Evolutionary conservation across 2,329 filamentous ascomycete species (phyloP).

Genomic region (Talaromyces sp.): DNA sequence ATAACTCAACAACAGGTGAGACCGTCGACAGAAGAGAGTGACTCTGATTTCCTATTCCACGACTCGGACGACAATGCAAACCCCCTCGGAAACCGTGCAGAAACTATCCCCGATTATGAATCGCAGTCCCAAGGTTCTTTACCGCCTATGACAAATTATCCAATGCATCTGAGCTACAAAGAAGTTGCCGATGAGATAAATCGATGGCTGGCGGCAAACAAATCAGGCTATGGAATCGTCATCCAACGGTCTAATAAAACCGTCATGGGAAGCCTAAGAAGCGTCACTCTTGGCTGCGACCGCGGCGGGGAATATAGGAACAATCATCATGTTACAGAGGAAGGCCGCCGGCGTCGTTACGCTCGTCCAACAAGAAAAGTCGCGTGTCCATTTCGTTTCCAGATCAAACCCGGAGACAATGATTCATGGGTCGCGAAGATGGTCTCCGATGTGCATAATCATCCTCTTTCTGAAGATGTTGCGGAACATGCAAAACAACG

Average conservation of each 20-base stretch:
- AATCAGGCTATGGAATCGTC: neutral
- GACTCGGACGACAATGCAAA: neutral
- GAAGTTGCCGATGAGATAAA: neutral
- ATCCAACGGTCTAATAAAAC: neutral
- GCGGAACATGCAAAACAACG: neutral
- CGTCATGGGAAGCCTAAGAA: neutral
- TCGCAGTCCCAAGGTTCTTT: neutral
- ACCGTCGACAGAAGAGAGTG: neutral
- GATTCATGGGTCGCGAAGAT: neutral
- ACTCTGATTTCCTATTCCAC: neutral
- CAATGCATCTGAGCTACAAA: neutral
- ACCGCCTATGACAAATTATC: neutral
- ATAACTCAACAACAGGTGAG: neutral
- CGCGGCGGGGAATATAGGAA: neutral
- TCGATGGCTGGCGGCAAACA: neutral
- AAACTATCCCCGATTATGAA: neutral
- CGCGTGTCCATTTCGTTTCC: neutral
- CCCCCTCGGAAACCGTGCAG: neutral
- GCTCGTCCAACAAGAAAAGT: neutral
- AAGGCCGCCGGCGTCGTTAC: neutral
- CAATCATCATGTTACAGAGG: neutral
- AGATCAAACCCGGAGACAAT: neutral
- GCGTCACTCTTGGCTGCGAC: neutral
- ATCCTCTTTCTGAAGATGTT: neutral
- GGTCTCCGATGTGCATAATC: neutral